Conservation (phyloP, 2,329 filamentous ascomycete species). For the Clarireedia paspali region DNA sequence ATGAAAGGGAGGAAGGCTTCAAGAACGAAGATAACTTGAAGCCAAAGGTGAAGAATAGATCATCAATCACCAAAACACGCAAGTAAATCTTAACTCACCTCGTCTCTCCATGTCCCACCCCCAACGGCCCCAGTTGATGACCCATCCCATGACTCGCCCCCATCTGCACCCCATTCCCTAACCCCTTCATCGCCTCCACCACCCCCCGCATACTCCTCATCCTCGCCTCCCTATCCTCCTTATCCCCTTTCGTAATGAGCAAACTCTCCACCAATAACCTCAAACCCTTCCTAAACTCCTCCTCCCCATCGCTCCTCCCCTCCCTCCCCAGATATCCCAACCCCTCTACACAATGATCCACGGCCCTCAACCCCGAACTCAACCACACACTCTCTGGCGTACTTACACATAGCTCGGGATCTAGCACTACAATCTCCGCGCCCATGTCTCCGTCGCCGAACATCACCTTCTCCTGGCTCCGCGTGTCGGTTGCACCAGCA, state of each 20-base stretch:
- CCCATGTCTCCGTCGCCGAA: conserved; percentile 32
- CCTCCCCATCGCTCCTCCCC: conserved; percentile 13
- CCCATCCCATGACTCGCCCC: conserved; percentile 35
- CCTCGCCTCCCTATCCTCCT: conserved; percentile 13
- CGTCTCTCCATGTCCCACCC: conserved; percentile 53
- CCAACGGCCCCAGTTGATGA: conserved; percentile 35
- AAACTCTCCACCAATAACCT: conserved; percentile 21
- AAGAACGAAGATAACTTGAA: too few relatives aligned
- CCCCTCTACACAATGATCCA: conserved; percentile 52
- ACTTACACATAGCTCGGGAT: conserved; percentile 42
- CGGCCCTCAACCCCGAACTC: conserved; percentile 46
- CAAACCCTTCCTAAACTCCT: conserved; percentile 14
- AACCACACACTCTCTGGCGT: conserved; percentile 49
- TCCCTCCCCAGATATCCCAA: conserved; percentile 34
- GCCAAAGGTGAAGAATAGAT: too few relatives aligned
- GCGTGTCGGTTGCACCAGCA: conserved; percentile 33
- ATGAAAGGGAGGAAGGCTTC: too few relatives aligned
- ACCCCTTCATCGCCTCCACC: conserved; percentile 42
- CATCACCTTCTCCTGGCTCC: conserved; percentile 17
- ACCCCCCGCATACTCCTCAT: conserved; percentile 34
- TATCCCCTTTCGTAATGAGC: conserved; percentile 19
- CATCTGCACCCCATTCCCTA: conserved; percentile 34
- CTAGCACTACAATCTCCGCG: conserved; percentile 47
- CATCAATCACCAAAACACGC: too few relatives aligned
- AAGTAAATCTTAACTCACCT: not conserved